These are phyloP conservation scores for Cyphellophora europaea DNA, from an alignment of 2,329 filamentous ascomycete species.

Conservation along the genomic window DNA sequence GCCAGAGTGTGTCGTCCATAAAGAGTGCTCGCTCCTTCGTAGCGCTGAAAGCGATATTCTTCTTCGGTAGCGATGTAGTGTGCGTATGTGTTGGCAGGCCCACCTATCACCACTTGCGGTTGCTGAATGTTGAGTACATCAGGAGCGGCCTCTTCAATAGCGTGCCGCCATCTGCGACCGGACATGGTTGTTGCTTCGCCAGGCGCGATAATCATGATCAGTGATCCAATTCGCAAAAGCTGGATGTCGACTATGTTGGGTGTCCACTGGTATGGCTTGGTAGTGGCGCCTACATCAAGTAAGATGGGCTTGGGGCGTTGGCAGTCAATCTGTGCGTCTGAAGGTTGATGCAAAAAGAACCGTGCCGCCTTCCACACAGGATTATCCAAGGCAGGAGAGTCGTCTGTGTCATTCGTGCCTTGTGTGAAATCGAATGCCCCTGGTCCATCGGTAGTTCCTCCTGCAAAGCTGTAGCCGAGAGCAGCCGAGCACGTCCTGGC, in stretches of 20 bases:
- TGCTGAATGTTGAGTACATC: slow-evolving; percentile 40
- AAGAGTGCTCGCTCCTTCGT: slow-evolving; percentile 89
- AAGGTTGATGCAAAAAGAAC: slow-evolving; percentile 61
- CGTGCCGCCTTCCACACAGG: slow-evolving; percentile 75
- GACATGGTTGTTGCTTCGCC: slow-evolving; percentile 91
- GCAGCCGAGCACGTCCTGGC: slow-evolving; percentile 73
- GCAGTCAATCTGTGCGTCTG: slow-evolving; percentile 60
- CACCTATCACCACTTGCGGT: slow-evolving; percentile 74
- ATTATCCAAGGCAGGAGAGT: slow-evolving; percentile 57
- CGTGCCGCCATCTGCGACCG: slow-evolving; percentile 73
- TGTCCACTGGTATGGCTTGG: slow-evolving; percentile 71
- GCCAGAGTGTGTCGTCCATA: slow-evolving; percentile 74
- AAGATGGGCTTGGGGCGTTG: slow-evolving; percentile 77
- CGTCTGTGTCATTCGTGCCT: slow-evolving; percentile 47
- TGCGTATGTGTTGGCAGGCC: slow-evolving; percentile 83
- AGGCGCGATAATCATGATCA: slow-evolving; percentile 74
- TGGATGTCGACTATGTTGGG: slow-evolving; percentile 90
- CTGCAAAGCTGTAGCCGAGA: slow-evolving; percentile 85
- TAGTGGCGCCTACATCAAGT: slow-evolving; percentile 77
- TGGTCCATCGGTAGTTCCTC: slow-evolving; percentile 83
- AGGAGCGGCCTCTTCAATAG: slow-evolving; percentile 49
- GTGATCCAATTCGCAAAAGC: slow-evolving; percentile 70
- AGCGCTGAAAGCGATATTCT: slow-evolving; percentile 76
- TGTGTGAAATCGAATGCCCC: slow-evolving; percentile 92
- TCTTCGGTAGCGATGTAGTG: slow-evolving; percentile 73